Conservation (phyloP, 2,329 filamentous ascomycete species). For the Diaporthe sp. region DNA sequence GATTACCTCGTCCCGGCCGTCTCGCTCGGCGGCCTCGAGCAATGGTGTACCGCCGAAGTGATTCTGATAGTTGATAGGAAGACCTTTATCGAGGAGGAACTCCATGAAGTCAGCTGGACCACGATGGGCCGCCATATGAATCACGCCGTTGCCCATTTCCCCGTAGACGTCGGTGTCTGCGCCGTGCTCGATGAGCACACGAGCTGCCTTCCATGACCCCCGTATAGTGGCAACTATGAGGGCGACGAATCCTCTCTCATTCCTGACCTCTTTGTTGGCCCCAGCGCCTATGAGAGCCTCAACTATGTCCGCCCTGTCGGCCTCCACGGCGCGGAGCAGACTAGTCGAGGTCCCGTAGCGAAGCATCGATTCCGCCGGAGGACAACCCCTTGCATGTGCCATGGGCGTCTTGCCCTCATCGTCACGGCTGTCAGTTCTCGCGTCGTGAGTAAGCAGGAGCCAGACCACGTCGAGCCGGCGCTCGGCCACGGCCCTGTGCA, state of each 20-base stretch:
- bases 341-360: background rate
- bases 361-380: background rate
- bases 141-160: conserved; percentile 15
- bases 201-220: conserved; percentile 1
- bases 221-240: background rate
- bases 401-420: conserved; percentile 6
- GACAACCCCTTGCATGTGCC: background rate
- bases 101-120: background rate
- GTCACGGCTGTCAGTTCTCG: background rate
- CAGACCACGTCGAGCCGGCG: conserved; percentile 6
- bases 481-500: conserved; percentile 4
- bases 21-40: conserved; percentile 1
- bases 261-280: background rate
- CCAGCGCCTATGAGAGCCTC: background rate
- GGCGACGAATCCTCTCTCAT: background rate
- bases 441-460: background rate
- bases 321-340: conserved; percentile 13
- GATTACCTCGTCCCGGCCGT: background rate
- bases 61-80: conserved; percentile 2
- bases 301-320: conserved; percentile 5
- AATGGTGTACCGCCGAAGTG: conserved; percentile 2
- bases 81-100: background rate
- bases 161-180: conserved; percentile 8
- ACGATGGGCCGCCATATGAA: conserved; percentile 13
- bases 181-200: background rate